Percentiles rank a stretch among this genome's conserved stretches.
phyloP scores from a whole-genome alignment of 2,329 filamentous ascomycete genomes.

The Pestalotiopsis sp. region DNA sequence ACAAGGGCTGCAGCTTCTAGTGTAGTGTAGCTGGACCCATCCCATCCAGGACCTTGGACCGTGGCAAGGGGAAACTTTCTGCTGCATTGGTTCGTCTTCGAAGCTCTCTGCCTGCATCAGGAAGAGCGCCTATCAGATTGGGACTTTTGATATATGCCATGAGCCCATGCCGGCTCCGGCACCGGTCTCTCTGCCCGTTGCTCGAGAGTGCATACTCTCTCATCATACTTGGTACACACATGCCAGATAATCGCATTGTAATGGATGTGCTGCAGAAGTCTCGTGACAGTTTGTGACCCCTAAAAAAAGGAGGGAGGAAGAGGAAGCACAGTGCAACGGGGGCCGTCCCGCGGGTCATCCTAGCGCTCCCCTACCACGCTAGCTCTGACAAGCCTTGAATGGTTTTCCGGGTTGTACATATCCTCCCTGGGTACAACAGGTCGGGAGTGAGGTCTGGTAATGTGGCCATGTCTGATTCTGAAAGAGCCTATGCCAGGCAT shows the following conservation, averaged over 20 bases:
- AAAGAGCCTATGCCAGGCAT: not conserved
- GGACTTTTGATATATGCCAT: no score
- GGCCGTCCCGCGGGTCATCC: not conserved
- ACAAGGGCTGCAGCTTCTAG: not conserved
- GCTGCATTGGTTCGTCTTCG: no score
- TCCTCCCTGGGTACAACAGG: not conserved
- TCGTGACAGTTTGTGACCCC: not conserved
- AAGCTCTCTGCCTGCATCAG: no score
- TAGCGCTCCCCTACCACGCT: not conserved
- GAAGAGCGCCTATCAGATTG: no score
- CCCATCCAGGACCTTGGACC: not conserved
- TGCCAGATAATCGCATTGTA: not conserved
- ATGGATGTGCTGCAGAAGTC: not conserved
- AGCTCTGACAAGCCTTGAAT: not conserved
- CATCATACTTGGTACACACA: no score
- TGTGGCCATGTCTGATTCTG: no score
- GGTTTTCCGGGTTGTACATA: not conserved
- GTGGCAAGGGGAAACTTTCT: not conserved
- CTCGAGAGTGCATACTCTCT: no score
- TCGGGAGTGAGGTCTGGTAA: no score
- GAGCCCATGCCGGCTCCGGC: no score
- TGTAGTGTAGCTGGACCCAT: not conserved
- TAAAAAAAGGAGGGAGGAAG: not conserved
- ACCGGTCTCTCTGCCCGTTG: no score
- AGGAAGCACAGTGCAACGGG: conserved; percentile 1